Evolutionary conservation across 2,329 filamentous ascomycete species (phyloP), one percentile per base, ranked within the genome.

Genomic region (Blastomyces gilchristii): DNA sequence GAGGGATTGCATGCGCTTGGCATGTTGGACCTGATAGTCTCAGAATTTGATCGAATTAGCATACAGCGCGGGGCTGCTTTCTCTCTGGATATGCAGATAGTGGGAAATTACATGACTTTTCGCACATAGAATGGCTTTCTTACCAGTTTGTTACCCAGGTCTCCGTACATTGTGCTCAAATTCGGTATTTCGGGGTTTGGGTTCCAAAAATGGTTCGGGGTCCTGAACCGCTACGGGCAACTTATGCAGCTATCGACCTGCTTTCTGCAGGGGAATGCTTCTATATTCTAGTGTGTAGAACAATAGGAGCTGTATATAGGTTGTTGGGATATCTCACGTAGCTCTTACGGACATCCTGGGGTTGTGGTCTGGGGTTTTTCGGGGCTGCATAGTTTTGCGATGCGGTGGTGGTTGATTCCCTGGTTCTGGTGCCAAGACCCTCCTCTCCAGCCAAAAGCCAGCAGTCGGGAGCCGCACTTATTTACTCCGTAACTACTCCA

Each of bases 1-100:
- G 63, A 99, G 85, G 67, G 90, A 88, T 76, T 94, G 91, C 22
- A 90, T 96, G 73, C 94, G 86, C 82, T 97, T 97, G 74, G 94
- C 94, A 81, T 97, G 90, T 80, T 93, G 89, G 69, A 95, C 92
- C 90, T 96, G 67, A 52, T 37, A 7, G 56, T 14, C 31, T 14
- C 41, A 16, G 22, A n/a, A n/a, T 11, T 16, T 16, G 57, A 6
- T 18, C 47, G 16, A 58, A 25, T 58, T 31, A 45, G 37, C 25
- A 31, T 37, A 58, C 22, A 14, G 39, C 14, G 5, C 2, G 57
- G 22, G 25, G 25, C 4, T 45, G 6, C 5, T 18, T 43, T 45
- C 9, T 43, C 34, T 11, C 22, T 12, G 18, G 45, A 12, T 11
- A 11, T 25, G 45, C 41, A 58, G 31, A 34, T 18, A 18, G 31